phyloP scores from a whole-genome alignment of 768 basidiomycete genomes.

The Hypholoma sublateritium region DNA sequence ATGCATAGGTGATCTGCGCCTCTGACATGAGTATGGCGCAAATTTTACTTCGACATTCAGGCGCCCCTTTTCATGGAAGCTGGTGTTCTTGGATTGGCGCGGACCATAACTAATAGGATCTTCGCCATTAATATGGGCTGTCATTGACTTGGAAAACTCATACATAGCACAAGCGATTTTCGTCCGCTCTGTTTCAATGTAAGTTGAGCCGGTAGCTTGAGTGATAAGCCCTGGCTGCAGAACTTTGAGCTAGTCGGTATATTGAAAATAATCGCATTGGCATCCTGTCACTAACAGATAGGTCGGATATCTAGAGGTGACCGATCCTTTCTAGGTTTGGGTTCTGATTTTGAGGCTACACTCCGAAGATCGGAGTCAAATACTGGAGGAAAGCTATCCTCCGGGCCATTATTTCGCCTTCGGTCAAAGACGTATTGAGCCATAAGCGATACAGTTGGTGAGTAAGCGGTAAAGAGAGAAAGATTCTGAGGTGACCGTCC shows the following conservation, averaged over 20 bases:
- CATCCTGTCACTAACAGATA: slow-evolving; percentile 61
- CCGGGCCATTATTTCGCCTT: slow-evolving; percentile 88
- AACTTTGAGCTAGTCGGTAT: slow-evolving; percentile 46
- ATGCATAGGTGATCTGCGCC: slow-evolving; percentile 79
- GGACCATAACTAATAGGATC: slow-evolving; percentile 67
- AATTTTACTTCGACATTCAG: slow-evolving; percentile 97
- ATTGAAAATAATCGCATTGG: slow-evolving; percentile 7
- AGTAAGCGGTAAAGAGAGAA: background rate
- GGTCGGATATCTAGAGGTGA: slow-evolving; percentile 69
- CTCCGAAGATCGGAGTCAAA: slow-evolving; percentile 42
- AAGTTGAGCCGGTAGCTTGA: slow-evolving; percentile 96
- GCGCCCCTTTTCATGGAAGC: slow-evolving; percentile 85
- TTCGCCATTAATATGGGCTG: background rate
- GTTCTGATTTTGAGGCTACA: slow-evolving; percentile 22
- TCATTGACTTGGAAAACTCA: slow-evolving; percentile 27
- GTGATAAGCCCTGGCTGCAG: slow-evolving; percentile 86
- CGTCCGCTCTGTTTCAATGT: slow-evolving; percentile 88
- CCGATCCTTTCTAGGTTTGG: slow-evolving; percentile 50
- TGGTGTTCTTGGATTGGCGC: slow-evolving; percentile 74
- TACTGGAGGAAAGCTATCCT: slow-evolving; percentile 69
- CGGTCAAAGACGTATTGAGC: slow-evolving; percentile 72
- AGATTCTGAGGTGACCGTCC: slow-evolving; percentile 5
- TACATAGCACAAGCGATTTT: slow-evolving; percentile 98
- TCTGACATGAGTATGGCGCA: slow-evolving; percentile 85
- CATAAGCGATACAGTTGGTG: slow-evolving; percentile 31